Evolutionary conservation across 768 basidiomycete genomes (phyloP).

Genomic region (Kwoniella sp.): DNA sequence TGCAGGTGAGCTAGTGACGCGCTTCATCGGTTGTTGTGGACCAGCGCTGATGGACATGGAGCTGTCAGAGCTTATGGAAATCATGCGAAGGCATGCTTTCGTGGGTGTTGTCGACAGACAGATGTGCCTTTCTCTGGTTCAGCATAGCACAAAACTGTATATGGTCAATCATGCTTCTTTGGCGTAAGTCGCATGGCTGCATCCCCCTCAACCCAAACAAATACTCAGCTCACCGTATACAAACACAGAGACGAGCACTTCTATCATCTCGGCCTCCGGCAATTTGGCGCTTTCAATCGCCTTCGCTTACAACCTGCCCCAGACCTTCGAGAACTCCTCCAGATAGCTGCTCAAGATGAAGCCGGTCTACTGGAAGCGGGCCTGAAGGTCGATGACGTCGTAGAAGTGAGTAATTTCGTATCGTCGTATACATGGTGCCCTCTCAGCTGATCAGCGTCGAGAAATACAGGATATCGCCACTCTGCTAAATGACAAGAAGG

Average conservation of each 20-base stretch:
- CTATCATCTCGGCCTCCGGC: slow-evolving; percentile 87
- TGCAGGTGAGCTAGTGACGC: slow-evolving; percentile 61
- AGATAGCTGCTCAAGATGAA: slow-evolving; percentile 76
- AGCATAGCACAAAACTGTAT: slow-evolving; percentile 84
- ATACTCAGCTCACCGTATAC: background rate
- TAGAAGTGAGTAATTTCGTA: slow-evolving; percentile 63
- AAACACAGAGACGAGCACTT: slow-evolving; percentile 80
- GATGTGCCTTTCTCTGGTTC: slow-evolving; percentile 76
- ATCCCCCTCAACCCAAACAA: background rate
- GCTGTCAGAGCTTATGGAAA: slow-evolving; percentile 71
- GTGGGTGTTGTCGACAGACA: slow-evolving; percentile 84
- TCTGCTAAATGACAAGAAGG: slow-evolving; percentile 58
- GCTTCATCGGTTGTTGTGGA: background rate
- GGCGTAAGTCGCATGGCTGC: slow-evolving; percentile 63
- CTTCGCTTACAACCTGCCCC: slow-evolving; percentile 83
- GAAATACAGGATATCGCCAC: slow-evolving; percentile 33
- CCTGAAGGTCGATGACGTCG: slow-evolving; percentile 65
- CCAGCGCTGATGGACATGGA: background rate
- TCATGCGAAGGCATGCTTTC: slow-evolving; percentile 82
- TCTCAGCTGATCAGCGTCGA: too few relatives aligned
- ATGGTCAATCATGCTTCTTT: slow-evolving; percentile 81
- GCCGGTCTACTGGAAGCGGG: slow-evolving; percentile 61
- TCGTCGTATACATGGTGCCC: too few relatives aligned
- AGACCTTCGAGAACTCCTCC: slow-evolving; percentile 67
- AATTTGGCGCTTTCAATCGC: slow-evolving; percentile 79